phyloP scores from a whole-genome alignment of 1,139 yeast species.

The Sugiyamaella sp. region DNA sequence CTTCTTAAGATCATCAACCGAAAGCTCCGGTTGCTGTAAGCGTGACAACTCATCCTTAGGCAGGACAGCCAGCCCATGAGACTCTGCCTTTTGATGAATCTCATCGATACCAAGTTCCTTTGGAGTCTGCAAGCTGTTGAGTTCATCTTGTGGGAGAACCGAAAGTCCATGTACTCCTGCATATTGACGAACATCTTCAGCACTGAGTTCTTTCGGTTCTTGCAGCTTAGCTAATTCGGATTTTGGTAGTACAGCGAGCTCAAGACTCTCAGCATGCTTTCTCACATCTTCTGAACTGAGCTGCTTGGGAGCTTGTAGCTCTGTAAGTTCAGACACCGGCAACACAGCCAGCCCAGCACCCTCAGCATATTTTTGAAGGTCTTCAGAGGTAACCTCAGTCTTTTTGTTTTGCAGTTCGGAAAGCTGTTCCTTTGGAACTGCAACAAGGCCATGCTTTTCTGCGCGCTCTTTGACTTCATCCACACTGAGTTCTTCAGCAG shows the following conservation, averaged over 20 bases:
- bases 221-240: slow-evolving; percentile 20
- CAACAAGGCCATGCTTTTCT: slow-evolving; percentile 35
- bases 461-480: slow-evolving; percentile 33
- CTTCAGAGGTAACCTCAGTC: slow-evolving; percentile 28
- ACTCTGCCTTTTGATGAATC: slow-evolving; percentile 23
- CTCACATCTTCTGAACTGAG: slow-evolving; percentile 18
- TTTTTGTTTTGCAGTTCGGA: slow-evolving; percentile 23
- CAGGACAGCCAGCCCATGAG: slow-evolving; percentile 30
- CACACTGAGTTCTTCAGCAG: slow-evolving; percentile 22
- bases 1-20: slow-evolving; percentile 17
- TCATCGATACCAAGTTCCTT: slow-evolving; percentile 20
- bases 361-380: slow-evolving; percentile 25
- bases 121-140: slow-evolving; percentile 20
- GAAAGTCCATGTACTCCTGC: slow-evolving; percentile 37
- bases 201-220: slow-evolving; percentile 1
- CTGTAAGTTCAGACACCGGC: slow-evolving; percentile 25
- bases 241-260: slow-evolving; percentile 30
- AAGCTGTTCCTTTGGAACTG: slow-evolving; percentile 30
- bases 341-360: slow-evolving; percentile 25
- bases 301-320: slow-evolving; percentile 6
- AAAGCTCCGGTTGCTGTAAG: not conserved
- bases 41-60: slow-evolving; percentile 17
- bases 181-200: slow-evolving; percentile 8
- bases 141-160: slow-evolving; percentile 28
- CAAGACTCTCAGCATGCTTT: slow-evolving; percentile 27